Evolutionary conservation across 768 basidiomycete species (phyloP).

Genomic region (Gloeophyllum trabeum): DNA sequence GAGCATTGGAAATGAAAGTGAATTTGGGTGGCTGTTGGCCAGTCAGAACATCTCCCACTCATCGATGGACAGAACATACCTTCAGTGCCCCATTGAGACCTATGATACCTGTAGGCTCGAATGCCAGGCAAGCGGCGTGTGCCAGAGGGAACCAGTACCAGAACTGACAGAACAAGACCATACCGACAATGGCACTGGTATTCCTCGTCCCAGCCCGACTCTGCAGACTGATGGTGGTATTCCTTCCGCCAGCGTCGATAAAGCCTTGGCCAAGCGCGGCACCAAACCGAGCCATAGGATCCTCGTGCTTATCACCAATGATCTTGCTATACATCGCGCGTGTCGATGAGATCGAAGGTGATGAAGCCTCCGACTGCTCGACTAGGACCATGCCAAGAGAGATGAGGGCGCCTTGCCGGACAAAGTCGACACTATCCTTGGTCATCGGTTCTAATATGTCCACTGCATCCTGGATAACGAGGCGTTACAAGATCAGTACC

Average conservation of each 20-base stretch:
- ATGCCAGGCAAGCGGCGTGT: slow-evolving; percentile 85
- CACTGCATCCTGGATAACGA: slow-evolving; percentile 66
- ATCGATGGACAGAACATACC: slow-evolving; percentile 27
- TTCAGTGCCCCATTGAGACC: slow-evolving; percentile 81
- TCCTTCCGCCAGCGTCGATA: slow-evolving; percentile 95
- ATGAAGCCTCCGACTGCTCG: slow-evolving; percentile 87
- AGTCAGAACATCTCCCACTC: slow-evolving; percentile 1
- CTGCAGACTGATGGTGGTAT: slow-evolving; percentile 89
- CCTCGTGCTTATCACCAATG: slow-evolving; percentile 93
- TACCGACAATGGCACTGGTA: slow-evolving; percentile 93
- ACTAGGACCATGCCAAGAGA: slow-evolving; percentile 95
- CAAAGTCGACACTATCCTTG: slow-evolving; percentile 96
- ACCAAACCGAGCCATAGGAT: slow-evolving; percentile 97
- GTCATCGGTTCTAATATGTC: slow-evolving; percentile 98
- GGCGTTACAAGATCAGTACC: not conserved
- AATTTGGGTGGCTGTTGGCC: slow-evolving; percentile 62
- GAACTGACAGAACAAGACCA: slow-evolving; percentile 96
- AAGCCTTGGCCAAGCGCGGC: slow-evolving; percentile 93
- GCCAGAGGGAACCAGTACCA: slow-evolving; percentile 99
- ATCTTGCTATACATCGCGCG: slow-evolving; percentile 86
- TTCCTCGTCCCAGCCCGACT: slow-evolving; percentile 90
- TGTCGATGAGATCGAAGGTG: slow-evolving; percentile 68
- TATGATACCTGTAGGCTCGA: slow-evolving; percentile 93
- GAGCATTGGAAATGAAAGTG: slow-evolving; percentile 83
- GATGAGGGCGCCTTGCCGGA: slow-evolving; percentile 94